phyloP scores from a whole-genome alignment of 2,329 filamentous ascomycete species.

The Aspergillus arachidicola region DNA sequence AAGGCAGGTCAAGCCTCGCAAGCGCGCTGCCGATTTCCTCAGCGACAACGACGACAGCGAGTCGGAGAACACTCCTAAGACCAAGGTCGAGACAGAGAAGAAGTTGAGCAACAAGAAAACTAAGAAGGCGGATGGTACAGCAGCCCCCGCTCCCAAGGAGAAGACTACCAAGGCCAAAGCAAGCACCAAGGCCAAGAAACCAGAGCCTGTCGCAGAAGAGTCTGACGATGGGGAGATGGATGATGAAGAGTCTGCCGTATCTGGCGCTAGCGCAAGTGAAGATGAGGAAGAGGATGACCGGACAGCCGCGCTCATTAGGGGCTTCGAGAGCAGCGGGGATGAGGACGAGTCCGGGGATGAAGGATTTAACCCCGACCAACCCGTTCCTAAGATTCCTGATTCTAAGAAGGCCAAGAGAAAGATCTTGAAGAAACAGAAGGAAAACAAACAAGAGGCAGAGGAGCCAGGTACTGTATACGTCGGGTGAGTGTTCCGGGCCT shows the following conservation, averaged over 20 bases:
- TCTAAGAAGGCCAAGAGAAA: slow-evolving; percentile 53
- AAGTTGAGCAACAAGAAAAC: slow-evolving; percentile 51
- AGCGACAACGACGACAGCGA: slow-evolving; percentile 44
- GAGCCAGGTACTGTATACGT: slow-evolving; percentile 82
- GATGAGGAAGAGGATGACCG: slow-evolving; percentile 52
- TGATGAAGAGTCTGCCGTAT: slow-evolving; percentile 20
- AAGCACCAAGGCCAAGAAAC: slow-evolving; percentile 48
- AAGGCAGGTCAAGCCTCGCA: slow-evolving; percentile 46
- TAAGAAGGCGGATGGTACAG: slow-evolving; percentile 38
- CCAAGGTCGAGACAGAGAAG: slow-evolving; percentile 35
- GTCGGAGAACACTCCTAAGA: slow-evolving; percentile 23
- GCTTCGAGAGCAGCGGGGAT: slow-evolving; percentile 59
- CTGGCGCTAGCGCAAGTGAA: slow-evolving; percentile 28
- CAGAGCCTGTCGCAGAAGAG: slow-evolving; percentile 41
- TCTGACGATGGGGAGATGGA: slow-evolving; percentile 35
- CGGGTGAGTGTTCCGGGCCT: slow-evolving; percentile 53
- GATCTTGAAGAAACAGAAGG: slow-evolving; percentile 54
- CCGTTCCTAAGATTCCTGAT: slow-evolving; percentile 47
- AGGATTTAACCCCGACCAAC: slow-evolving; percentile 48
- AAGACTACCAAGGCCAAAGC: slow-evolving; percentile 38
- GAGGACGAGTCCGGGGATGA: slow-evolving; percentile 53
- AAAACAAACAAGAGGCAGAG: slow-evolving; percentile 43
- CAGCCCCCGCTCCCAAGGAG: slow-evolving; percentile 33
- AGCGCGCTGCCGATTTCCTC: slow-evolving; percentile 52
- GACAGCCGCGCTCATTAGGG: slow-evolving; percentile 56